Conservation (phyloP, 768 basidiomycete species). For the Lactifluus subvellereus region DNA sequence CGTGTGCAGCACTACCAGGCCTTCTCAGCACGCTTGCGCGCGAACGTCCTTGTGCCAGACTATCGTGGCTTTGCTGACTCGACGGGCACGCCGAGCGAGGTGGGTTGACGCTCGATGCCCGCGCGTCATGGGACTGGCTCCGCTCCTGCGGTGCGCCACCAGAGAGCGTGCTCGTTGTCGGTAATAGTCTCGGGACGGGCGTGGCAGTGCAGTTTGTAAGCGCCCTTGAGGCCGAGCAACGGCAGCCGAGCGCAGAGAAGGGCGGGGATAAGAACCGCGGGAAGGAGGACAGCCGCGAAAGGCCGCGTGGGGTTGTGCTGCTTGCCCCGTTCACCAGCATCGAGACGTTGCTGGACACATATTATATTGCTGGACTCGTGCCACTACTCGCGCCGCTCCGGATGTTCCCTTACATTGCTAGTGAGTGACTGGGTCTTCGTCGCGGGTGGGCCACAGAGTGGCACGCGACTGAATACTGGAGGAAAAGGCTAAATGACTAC, state of each 20-base stretch:
- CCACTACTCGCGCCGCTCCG: constrained; percentile 70
- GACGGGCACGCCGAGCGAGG: constrained; percentile 67
- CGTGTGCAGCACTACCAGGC: constrained; percentile 67
- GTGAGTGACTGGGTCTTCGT: constrained; percentile 40
- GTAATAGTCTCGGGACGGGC: constrained; percentile 87
- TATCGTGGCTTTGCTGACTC: constrained; percentile 94
- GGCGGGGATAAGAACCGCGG: background rate
- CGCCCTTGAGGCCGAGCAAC: constrained; percentile 35
- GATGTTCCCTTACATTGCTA: constrained; percentile 51
- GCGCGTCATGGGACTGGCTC: constrained; percentile 78
- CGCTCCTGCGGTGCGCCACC: constrained; percentile 48
- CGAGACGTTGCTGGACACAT: constrained; percentile 54
- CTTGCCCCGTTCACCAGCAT: constrained; percentile 38
- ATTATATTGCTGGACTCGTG: constrained; percentile 56
- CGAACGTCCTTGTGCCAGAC: constrained; percentile 81
- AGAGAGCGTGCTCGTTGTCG: constrained; percentile 64
- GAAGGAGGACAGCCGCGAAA: constrained; percentile 24
- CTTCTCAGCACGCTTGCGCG: constrained; percentile 57
- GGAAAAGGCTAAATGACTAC: background rate
- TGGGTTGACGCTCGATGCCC: constrained; percentile 69
- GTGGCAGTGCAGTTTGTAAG: constrained; percentile 46
- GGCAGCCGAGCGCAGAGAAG: background rate
- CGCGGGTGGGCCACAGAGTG: background rate
- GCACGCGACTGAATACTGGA: background rate
- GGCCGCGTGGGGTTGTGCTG: constrained; percentile 37